phyloP scores from a whole-genome alignment of 106 monocot genomes.

The Vanilla planifolia region DNA sequence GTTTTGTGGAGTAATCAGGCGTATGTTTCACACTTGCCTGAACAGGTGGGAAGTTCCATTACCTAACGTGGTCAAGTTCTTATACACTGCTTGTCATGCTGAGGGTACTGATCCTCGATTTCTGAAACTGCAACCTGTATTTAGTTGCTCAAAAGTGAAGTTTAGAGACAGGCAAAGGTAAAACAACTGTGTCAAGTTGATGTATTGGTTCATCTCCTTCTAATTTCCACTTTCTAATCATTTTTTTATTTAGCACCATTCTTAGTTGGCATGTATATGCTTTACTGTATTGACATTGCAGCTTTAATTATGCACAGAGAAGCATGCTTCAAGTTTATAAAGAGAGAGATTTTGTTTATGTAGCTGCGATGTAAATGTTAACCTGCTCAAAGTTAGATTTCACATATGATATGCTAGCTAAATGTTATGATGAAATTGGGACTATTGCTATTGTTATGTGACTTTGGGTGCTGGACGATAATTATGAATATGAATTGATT shows the following conservation, averaged over 20 bases:
- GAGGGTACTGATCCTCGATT: slow-evolving; percentile 73
- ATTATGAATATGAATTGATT: too few species aligned
- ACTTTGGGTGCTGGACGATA: too few species aligned
- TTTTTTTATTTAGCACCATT: background rate
- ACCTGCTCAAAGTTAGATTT: background rate
- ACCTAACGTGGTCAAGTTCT: slow-evolving; percentile 32
- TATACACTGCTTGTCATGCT: slow-evolving; percentile 28
- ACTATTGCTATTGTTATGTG: too few species aligned
- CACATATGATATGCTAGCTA: background rate
- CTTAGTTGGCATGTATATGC: background rate
- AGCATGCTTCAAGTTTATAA: background rate
- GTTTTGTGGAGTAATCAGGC: too few species aligned
- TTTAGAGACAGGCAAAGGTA: slow-evolving; percentile 67
- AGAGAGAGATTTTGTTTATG: background rate
- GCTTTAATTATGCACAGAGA: background rate
- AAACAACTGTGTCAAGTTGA: background rate
- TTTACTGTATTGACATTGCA: background rate
- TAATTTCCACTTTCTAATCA: background rate
- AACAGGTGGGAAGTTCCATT: slow-evolving; percentile 79
- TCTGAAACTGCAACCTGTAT: slow-evolving; percentile 53
- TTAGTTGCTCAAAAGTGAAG: slow-evolving; percentile 60
- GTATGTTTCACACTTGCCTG: too few species aligned
- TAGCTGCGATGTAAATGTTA: background rate
- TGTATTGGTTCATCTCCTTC: too few species aligned
- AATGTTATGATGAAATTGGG: too few species aligned